These are phyloP conservation scores for Wallacemonas sp. DNA, from an alignment of 208 protist species.

Conservation along the genomic window DNA sequence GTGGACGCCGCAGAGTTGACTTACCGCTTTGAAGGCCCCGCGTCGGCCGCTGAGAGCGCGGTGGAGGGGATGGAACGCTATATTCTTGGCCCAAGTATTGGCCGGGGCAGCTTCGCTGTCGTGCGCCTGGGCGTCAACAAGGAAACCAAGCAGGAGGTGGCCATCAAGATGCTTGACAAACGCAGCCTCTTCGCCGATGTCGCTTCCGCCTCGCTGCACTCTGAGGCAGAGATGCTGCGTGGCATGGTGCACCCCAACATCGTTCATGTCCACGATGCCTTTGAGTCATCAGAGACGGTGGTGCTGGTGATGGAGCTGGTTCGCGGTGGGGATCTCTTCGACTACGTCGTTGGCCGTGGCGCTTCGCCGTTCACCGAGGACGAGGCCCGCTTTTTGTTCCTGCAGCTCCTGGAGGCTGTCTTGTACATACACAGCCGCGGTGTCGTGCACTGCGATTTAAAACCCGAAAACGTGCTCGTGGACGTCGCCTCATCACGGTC, in stretches of 20 bases:
- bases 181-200: constrained; percentile 27
- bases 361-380: constrained; percentile 58
- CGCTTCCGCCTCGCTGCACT: constrained; percentile 39
- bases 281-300: constrained; percentile 35
- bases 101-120: constrained; percentile 57
- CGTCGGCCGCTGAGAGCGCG: neutral
- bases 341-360: constrained; percentile 66
- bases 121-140: constrained; percentile 47
- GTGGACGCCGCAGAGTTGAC: constrained; percentile 18
- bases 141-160: constrained; percentile 31
- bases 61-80: constrained; percentile 31
- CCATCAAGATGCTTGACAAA: constrained; percentile 82
- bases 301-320: constrained; percentile 84
- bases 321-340: constrained; percentile 70
- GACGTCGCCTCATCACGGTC: neutral
- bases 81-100: constrained; percentile 44
- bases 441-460: constrained; percentile 66
- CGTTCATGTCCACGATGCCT: constrained; percentile 55
- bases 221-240: constrained; percentile 68
- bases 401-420: constrained; percentile 64
- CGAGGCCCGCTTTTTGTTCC: constrained; percentile 56
- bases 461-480: constrained; percentile 65
- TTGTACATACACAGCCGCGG: constrained; percentile 59
- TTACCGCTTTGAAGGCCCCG: constrained; percentile 29
- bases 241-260: constrained; percentile 71